These are phyloP conservation scores for Quercus robur DNA, from an alignment of 306 rosid species.

Conservation along the genomic window DNA sequence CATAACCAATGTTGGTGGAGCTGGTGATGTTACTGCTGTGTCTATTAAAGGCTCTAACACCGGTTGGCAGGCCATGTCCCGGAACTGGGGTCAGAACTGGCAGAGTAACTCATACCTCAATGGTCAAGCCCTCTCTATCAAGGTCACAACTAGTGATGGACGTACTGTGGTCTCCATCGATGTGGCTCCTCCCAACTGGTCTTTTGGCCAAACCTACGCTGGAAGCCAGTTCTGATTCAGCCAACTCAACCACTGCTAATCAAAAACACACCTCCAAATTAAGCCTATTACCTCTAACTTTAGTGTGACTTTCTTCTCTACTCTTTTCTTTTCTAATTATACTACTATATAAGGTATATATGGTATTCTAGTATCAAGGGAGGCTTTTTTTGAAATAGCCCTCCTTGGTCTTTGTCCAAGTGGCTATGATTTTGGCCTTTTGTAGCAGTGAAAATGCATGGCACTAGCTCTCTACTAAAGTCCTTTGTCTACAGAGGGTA, in stretches of 20 bases:
- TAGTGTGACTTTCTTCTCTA: neutral
- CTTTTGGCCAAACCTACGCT: conserved; percentile 2
- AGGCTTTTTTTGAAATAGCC: neutral
- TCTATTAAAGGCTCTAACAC: conserved; percentile 45
- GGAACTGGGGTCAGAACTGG: conserved; percentile 25
- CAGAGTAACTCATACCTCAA: conserved; percentile 33
- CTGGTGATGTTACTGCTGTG: conserved; percentile 47
- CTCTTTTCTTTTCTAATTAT: neutral
- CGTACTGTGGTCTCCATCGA: neutral
- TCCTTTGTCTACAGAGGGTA: neutral
- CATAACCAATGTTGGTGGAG: conserved; percentile 49
- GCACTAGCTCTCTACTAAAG: neutral
- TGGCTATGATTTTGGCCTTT: neutral
- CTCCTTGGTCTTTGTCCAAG: neutral
- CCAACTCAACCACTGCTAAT: neutral
- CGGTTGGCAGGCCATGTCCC: conserved; percentile 48
- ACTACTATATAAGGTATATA: neutral
- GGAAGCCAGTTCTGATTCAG: conserved; percentile 5
- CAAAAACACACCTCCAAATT: neutral
- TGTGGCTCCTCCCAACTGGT: neutral
- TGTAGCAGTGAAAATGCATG: neutral
- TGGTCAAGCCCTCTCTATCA: conserved; percentile 44
- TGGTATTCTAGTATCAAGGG: neutral
- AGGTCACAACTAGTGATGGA: neutral
- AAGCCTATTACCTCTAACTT: conserved; percentile 1